These are phyloP conservation scores for Ceratonia siliqua DNA, from an alignment of 306 rosid genomes.

Conservation along the genomic window DNA sequence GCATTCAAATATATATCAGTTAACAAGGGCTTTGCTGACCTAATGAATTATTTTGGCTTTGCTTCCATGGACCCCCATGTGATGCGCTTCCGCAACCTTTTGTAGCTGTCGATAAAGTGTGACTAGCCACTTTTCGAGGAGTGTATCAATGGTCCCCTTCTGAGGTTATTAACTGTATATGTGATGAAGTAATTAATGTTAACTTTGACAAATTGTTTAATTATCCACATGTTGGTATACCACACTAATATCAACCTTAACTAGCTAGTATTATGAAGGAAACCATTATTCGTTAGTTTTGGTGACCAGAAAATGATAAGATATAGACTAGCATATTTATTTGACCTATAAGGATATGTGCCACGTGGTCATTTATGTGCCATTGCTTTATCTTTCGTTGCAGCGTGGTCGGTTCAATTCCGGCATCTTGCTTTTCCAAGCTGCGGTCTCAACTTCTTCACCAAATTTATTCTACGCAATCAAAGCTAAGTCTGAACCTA, in stretches of 20 bases:
- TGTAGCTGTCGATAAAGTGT: constrained; percentile 84
- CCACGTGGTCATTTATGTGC: constrained; percentile 65
- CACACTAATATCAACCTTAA: background rate
- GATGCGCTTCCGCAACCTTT: constrained; percentile 65
- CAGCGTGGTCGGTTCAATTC: constrained; percentile 82
- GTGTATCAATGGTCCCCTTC: constrained; percentile 53
- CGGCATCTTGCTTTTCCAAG: constrained; percentile 72
- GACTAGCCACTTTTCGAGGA: constrained; percentile 61
- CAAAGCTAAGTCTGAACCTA: constrained; percentile 30
- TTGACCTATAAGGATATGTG: constrained; percentile 45
- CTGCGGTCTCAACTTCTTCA: constrained; percentile 44
- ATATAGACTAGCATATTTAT: constrained; percentile 42
- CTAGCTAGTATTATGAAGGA: background rate
- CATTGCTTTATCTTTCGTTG: constrained; percentile 79
- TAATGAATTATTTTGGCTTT: constrained; percentile 39
- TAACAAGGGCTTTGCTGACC: constrained; percentile 17
- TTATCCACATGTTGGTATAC: background rate
- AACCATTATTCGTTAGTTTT: constrained; percentile 37
- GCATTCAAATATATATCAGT: constrained; percentile 6
- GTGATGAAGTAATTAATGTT: background rate
- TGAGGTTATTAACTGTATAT: background rate
- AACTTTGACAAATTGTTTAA: background rate
- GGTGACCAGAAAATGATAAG: constrained; percentile 44
- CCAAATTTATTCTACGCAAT: constrained; percentile 35
- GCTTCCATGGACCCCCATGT: constrained; percentile 61